A percentile compares a stretch with the other conserved stretches of the same genome.
These are phyloP conservation scores for Teratosphaeria destructans DNA, from an alignment of 2,329 filamentous ascomycete genomes.

Conservation along the genomic window DNA sequence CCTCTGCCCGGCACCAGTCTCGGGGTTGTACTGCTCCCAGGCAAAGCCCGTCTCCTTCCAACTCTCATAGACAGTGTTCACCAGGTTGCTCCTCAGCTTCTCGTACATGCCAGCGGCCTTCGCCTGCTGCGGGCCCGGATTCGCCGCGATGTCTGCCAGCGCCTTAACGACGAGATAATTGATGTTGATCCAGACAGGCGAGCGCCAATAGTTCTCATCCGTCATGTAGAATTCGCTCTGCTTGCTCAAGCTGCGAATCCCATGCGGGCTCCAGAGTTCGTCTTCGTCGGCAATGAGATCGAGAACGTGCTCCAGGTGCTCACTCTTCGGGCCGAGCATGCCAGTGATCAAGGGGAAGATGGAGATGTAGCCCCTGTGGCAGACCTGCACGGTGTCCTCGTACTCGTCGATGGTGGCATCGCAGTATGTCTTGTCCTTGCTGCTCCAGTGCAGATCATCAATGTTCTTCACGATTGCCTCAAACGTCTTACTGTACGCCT, in stretches of 20 bases:
- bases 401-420: conserved; percentile 93
- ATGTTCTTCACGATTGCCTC: conserved; percentile 76
- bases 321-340: conserved; percentile 61
- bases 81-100: conserved; percentile 68
- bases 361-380: conserved; percentile 93
- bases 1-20: conserved; percentile 83
- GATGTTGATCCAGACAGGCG: conserved; percentile 90
- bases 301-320: conserved; percentile 62
- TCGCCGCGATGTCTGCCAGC: conserved; percentile 57
- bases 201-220: conserved; percentile 93
- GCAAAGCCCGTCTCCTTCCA: conserved; percentile 92
- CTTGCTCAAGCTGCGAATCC: conserved; percentile 82
- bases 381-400: conserved; percentile 80
- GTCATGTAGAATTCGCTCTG: conserved; percentile 76
- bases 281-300: conserved; percentile 70
- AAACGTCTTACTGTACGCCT: conserved; percentile 60
- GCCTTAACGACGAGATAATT: conserved; percentile 80
- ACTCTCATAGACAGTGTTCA: conserved; percentile 76
- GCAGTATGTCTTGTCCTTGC: conserved; percentile 72
- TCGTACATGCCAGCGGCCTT: conserved; percentile 66
- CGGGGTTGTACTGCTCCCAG: conserved; percentile 96
- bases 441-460: conserved; percentile 86
- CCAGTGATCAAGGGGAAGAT: conserved; percentile 87
- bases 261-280: conserved; percentile 80
- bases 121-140: conserved; percentile 54